phyloP scores from a whole-genome alignment of 1,284 basidiomycete genomes.

The Boletus sp. region DNA sequence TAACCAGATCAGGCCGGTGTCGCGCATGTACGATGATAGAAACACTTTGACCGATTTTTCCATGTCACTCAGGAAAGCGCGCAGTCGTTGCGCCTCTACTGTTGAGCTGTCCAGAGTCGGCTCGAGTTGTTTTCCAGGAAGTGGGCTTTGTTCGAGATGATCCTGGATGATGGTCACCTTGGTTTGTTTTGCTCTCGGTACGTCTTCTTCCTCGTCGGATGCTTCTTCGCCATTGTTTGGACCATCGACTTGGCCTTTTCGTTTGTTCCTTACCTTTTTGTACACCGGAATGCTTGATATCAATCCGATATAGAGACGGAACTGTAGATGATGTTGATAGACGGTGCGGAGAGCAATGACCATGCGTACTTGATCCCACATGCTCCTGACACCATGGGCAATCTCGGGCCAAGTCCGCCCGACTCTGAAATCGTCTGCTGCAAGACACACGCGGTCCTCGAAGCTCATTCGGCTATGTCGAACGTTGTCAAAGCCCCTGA shows the following conservation, averaged over 20 bases:
- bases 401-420: conserved; percentile 40
- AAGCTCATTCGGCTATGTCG: conserved; percentile 30
- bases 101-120: conserved; percentile 17
- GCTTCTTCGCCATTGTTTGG: conserved; percentile 20
- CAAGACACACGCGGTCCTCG: conserved; percentile 41
- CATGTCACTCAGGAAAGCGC: conserved; percentile 43
- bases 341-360: background rate
- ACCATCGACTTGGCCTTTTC: conserved; percentile 20
- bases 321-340: conserved; percentile 16
- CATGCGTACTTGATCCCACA: conserved; percentile 45
- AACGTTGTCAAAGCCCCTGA: too few relatives aligned
- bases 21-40: conserved; percentile 45
- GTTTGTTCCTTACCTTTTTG: conserved; percentile 20
- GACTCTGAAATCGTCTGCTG: conserved; percentile 43
- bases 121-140: conserved; percentile 31
- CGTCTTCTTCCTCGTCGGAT: conserved; percentile 28
- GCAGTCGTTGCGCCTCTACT: conserved; percentile 25
- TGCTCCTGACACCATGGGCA: conserved; percentile 33
- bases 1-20: conserved; percentile 47
- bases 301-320: conserved; percentile 27
- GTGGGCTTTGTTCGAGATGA: conserved; percentile 32
- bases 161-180: conserved; percentile 27
- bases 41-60: conserved; percentile 46
- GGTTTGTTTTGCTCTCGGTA: conserved; percentile 21
- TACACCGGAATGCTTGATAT: conserved; percentile 27